A percentile compares a stretch with the other conserved stretches of the same genome.
These are phyloP conservation scores for Aspergillus candidus DNA, from an alignment of 2,329 filamentous ascomycete species.

Conservation along the genomic window DNA sequence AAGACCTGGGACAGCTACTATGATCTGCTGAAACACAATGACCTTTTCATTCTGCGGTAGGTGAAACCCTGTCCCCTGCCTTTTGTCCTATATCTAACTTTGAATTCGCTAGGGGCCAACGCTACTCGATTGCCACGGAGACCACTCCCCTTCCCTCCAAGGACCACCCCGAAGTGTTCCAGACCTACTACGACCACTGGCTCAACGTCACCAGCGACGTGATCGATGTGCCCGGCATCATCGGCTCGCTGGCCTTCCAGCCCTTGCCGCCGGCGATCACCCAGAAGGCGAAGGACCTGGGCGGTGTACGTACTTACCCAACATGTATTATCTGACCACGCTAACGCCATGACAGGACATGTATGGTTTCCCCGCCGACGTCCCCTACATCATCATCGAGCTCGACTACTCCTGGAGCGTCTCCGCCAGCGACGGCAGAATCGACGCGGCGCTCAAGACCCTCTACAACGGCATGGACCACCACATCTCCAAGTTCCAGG, in stretches of 20 bases:
- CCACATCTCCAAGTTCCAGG: constrained; percentile 28
- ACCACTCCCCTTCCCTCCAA: constrained; percentile 33
- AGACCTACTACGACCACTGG: constrained; percentile 29
- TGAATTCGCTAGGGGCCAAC: constrained; percentile 24
- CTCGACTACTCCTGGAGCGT: constrained; percentile 39
- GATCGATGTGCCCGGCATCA: constrained; percentile 20
- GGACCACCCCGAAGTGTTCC: constrained; percentile 25
- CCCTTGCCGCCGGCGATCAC: constrained; percentile 32
- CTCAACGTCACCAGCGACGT: constrained; percentile 25
- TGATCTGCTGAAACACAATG: constrained; percentile 41
- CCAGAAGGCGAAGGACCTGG: constrained; percentile 28
- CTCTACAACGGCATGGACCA: constrained; percentile 35
- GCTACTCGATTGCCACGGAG: constrained; percentile 38
- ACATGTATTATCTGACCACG: neutral
- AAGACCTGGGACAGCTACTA: constrained; percentile 44
- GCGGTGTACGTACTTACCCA: constrained; percentile 29
- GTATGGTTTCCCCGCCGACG: constrained; percentile 35
- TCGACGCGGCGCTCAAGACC: constrained; percentile 35
- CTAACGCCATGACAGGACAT: constrained; percentile 25
- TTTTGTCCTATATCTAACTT: constrained; percentile 16
- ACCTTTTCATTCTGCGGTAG: constrained; percentile 29
- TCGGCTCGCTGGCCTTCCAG: constrained; percentile 34
- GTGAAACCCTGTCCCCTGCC: too few species aligned
- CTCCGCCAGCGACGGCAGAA: constrained; percentile 28
- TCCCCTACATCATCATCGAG: constrained; percentile 42